Evolutionary conservation across 768 basidiomycete species (phyloP), one percentile per base, ranked within the genome.

Genomic region (Neoboletus magnificus): DNA sequence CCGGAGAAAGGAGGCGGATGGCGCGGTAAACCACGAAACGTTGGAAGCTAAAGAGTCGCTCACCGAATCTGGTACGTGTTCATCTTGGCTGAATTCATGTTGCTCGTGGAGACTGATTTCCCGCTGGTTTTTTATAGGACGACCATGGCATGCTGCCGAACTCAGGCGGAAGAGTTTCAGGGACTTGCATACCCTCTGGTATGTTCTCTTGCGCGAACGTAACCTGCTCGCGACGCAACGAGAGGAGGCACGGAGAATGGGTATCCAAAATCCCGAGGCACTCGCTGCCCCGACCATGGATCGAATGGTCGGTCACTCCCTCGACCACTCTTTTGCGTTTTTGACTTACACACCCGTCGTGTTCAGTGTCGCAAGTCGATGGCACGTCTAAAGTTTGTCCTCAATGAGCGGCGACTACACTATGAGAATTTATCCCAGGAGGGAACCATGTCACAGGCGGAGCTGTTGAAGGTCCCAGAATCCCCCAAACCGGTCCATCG

Each of bases 161-260:
- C 79, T 99, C 44, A 81, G 97, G 36, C 77, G 87, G 50, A 98
- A 98, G 73, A 90, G 85, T 59, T 98, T 98, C 77, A 82, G 83
- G 56, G 95, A 98, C 67, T 75, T 99, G 58, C 97, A 99, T 71
- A 89, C 86, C 10, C 78, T 99, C 36, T 99, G 97, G 96, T 98
- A 96, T 69, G 79, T 98, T 46, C 75, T 93, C 25, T 65, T 93
- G 44, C 79, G 92, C 60, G 97, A 99, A 71, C 82, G 90, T 4
- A 99, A 98, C 73, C 76, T 96, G 27, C 78, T 98, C 54, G 88
- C 90, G 11, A 92, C 94, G 10, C 95, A 98, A 71, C 79, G 76
- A 58, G 89, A 89, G 61, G 93, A 94, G 66, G 77, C 80, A 40
- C 78, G 88, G 58, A 76, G 92, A 62, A 66, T 87, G 61, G 83